Conservation (phyloP, 495 filamentous ascomycete species). For the Lophium mytilinum region DNA sequence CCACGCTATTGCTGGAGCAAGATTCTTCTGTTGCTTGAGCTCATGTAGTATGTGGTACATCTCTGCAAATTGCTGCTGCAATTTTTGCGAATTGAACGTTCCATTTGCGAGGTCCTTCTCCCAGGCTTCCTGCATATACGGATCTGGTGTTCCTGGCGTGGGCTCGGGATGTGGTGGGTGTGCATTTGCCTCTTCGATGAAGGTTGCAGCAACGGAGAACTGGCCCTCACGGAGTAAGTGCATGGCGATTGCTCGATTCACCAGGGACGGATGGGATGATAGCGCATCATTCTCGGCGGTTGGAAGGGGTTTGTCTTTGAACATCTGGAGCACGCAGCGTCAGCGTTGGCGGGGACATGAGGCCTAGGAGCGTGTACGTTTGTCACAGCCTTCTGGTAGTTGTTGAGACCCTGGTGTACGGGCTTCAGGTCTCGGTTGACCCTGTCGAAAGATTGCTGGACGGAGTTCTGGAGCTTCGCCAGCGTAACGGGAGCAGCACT, state of each 20-base stretch:
- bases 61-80: constrained; percentile 71
- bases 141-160: constrained; percentile 17
- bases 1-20: constrained; percentile 81
- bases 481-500: constrained; percentile 60
- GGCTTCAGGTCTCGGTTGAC: constrained; percentile 74
- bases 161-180: constrained; percentile 25
- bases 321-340: constrained; percentile 44
- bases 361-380: constrained; percentile 45
- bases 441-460: constrained; percentile 67
- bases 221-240: constrained; percentile 91
- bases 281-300: constrained; percentile 74
- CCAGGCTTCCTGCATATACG: constrained; percentile 14
- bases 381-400: constrained; percentile 74
- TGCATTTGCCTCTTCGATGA: constrained; percentile 56
- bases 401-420: constrained; percentile 65
- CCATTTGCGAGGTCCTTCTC: constrained; percentile 22
- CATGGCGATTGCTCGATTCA: constrained; percentile 93
- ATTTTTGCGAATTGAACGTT: constrained; percentile 28
- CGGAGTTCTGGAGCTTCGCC: constrained; percentile 73
- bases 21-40: constrained; percentile 58
- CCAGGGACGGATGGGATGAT: constrained; percentile 60
- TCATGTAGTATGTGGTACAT: constrained; percentile 88
- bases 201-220: constrained; percentile 76
- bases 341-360: no score
- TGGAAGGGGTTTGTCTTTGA: constrained; percentile 69